Evolutionary conservation across 78 protist genomes (phyloP), one percentile per base, ranked within the genome.

Genomic region (slime mould (Dictyostelium discoideum)): DNA sequence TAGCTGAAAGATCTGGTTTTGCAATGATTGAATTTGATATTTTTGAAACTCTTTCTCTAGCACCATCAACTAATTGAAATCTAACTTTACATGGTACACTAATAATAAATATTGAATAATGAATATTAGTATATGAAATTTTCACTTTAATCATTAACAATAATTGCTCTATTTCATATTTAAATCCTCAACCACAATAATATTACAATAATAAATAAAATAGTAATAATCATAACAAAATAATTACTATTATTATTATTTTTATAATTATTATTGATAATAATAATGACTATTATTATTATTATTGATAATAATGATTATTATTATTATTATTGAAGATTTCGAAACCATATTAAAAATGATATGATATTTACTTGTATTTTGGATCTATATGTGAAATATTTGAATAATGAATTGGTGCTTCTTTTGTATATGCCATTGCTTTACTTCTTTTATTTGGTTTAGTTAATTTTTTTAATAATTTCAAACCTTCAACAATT

Each of bases 361-460:
- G 37, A 16, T 2, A 11, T 10, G n/a, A 77, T 5, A 87, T 85
- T 42, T 87, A 87, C 93, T 57, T 39, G 82, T 42, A 60, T 37
- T 80, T 89, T 69, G 94, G 94, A 89, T 89, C 94, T 6, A 89
- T 37, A 57, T 89, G 94, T 65, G 83, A 54, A 29, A 89, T 18
- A 50, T 89, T 89, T 65, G 94, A 89, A 89, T 89, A 89, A 50
- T 89, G 94, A 81, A 89, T 89, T 79, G 94, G 94, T 9, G 94
- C 86, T 48, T 89, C 94, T 72, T 89, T 89, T 20, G 94, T 89
- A 67, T 69, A 89, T 14, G 94, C 87, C 5, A 82, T 84, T 67
- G 57, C 44, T 50, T 67, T 81, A 72, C 65, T 83, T 76, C 67
- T 42, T 76, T 89, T 89, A 2, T 84, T 81, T 5, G 94, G 10